A percentile compares a stretch with the other conserved stretches of the same genome.
phyloP scores from a whole-genome alignment of 139 green algal genomes.

The Volvox reticuliferus region DNA sequence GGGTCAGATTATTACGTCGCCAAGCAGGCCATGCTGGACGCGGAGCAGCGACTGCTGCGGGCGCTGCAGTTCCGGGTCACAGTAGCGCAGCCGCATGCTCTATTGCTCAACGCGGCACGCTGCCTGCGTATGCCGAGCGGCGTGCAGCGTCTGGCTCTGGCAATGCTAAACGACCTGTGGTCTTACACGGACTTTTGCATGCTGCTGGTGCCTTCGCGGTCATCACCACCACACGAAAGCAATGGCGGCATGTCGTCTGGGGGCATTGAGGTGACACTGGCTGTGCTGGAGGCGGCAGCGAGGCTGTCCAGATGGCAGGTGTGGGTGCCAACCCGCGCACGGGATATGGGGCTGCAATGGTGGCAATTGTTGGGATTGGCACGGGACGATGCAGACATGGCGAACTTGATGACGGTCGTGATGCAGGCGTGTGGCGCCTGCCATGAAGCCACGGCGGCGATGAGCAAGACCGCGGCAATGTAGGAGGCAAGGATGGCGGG shows the following conservation, averaged over 20 bases:
- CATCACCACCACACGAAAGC: too few species aligned
- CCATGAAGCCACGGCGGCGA: not conserved
- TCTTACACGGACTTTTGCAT: not conserved
- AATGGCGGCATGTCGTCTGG: not conserved
- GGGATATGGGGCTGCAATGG: constrained; percentile 14
- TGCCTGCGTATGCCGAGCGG: constrained; percentile 21
- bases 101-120: constrained; percentile 32
- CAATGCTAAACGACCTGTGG: constrained; percentile 39
- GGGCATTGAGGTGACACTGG: not conserved
- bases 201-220: not conserved
- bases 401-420: not conserved
- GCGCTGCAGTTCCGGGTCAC: constrained; percentile 2
- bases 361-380: constrained; percentile 38
- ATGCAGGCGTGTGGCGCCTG: not conserved
- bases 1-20: constrained; percentile 11
- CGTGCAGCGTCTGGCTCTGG: constrained; percentile 20
- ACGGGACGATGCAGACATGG: not conserved
- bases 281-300: constrained; percentile 25
- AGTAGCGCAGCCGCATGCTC: not conserved
- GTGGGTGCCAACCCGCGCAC: not conserved
- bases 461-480: too few species aligned
- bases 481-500: too few species aligned
- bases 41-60: constrained; percentile 32
- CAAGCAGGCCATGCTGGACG: constrained; percentile 1
- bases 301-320: not conserved